Evolutionary conservation across 176 grass and related monocot genomes (phyloP), one percentile per base, ranked within the genome.

Genomic region (Aegilops bicornis): DNA sequence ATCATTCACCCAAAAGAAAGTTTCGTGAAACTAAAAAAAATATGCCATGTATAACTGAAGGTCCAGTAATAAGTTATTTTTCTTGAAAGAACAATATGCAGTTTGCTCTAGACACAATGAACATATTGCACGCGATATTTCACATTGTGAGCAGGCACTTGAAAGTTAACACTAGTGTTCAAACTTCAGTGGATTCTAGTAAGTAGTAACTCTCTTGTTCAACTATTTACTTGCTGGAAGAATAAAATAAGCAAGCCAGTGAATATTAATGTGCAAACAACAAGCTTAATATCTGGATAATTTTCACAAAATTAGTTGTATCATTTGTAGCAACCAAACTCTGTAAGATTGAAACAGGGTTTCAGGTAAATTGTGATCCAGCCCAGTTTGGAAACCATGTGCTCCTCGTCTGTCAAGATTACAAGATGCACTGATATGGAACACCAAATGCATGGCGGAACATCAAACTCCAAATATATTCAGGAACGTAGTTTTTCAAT

Each of bases 31-130:
- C 1, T 37, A 52, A 84, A 37, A 37, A 36, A 37, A 36, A 36
- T 1, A 37, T 37, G 36, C 36, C 6, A 37, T 37, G 31, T 37
- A 37, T 1, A 37, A 37, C 36, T 37, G 36, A 37, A 37, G 36
- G 1, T 37, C 36, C 7, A 37, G 33, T 35, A 35, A 40, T 37
- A 58, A 77, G 14, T 12, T 77, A 81, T 65, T 76, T 10, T 14
- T 36, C 69, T 30, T 4, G 2, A 85, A 85, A 31, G 35, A 59
- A 2, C 50, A 73, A 16, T 67, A 56, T 15, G 19, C 31, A 47
- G 31, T 76, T 17, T 47, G 12, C 66, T 75, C n/a, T 60, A 27
- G 33, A 75, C 78, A 83, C 12, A 83, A 79, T 60, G 17, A 60
- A 80, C 3, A 79, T 12, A 54, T 3, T 56, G 40, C 17, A 74